These are phyloP conservation scores for Arabidopsis hybrid DNA, from an alignment of 441 rosid genomes.

Conservation along the genomic window DNA sequence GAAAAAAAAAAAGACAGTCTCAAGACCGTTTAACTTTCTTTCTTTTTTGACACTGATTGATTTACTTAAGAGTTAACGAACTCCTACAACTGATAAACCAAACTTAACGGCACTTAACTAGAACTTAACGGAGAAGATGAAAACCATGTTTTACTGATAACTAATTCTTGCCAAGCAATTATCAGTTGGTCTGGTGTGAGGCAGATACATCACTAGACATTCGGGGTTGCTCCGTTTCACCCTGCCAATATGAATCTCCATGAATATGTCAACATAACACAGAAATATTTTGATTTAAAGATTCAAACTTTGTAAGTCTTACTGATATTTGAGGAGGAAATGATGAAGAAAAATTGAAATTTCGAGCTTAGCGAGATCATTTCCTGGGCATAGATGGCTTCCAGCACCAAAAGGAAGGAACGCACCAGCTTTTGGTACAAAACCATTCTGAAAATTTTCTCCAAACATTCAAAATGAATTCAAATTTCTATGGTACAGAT, in stretches of 20 bases:
- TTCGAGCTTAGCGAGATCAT: slow-evolving; percentile 90
- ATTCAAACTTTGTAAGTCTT: slow-evolving; percentile 17
- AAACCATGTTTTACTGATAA: slow-evolving; percentile 48
- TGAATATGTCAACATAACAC: background rate
- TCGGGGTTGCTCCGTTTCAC: slow-evolving; percentile 60
- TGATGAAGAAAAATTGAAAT: slow-evolving; percentile 82
- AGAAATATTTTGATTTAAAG: background rate
- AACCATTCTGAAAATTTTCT: slow-evolving; percentile 46
- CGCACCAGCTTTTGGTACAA: slow-evolving; percentile 58
- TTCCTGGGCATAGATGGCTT: slow-evolving; percentile 83
- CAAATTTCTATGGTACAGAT: background rate
- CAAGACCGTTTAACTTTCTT: background rate
- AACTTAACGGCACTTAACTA: background rate
- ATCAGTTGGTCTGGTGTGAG: slow-evolving; percentile 45
- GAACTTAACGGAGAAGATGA: slow-evolving; percentile 19
- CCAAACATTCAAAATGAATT: background rate
- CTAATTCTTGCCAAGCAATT: slow-evolving; percentile 48
- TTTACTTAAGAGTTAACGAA: slow-evolving; percentile 10
- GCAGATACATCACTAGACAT: slow-evolving; percentile 45
- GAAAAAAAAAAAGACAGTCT: background rate
- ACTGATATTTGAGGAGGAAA: slow-evolving; percentile 75
- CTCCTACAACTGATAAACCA: slow-evolving; percentile 1
- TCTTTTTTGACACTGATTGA: too few relatives aligned
- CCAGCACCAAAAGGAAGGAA: slow-evolving; percentile 95
- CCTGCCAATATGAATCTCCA: slow-evolving; percentile 45